These are phyloP conservation scores for Exophiala bonariae DNA, from an alignment of 2,329 filamentous ascomycete species.

Conservation along the genomic window DNA sequence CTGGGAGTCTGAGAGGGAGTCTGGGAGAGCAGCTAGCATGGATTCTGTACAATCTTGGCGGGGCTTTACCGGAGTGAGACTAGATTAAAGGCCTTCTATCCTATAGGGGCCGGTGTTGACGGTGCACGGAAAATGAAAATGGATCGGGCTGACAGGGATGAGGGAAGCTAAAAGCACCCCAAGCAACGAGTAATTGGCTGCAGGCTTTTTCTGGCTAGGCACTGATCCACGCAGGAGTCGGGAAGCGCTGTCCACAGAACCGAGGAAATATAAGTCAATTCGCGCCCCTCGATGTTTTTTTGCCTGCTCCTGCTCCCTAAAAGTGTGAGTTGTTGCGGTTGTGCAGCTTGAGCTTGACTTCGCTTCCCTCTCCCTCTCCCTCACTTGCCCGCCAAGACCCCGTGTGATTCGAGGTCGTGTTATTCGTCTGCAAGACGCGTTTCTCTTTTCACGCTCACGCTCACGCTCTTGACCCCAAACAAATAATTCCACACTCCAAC, in stretches of 20 bases:
- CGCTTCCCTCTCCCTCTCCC: neutral
- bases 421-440: slow-evolving; percentile 7
- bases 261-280: slow-evolving; percentile 4
- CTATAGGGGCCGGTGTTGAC: neutral
- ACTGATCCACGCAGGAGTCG: neutral
- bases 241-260: slow-evolving; percentile 1
- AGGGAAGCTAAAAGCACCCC: neutral
- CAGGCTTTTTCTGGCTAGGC: neutral
- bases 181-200: neutral
- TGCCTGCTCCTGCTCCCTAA: slow-evolving; percentile 2
- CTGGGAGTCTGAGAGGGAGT: too few relatives aligned
- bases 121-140: neutral
- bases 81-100: neutral
- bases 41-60: neutral
- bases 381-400: slow-evolving; percentile 12
- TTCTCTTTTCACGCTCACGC: slow-evolving; percentile 6
- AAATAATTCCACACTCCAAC: slow-evolving; percentile 1
- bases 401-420: slow-evolving; percentile 14
- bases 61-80: neutral
- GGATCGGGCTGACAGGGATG: neutral
- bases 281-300: slow-evolving; percentile 3
- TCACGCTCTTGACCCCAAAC: slow-evolving; percentile 1
- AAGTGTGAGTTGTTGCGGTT: slow-evolving; percentile 3
- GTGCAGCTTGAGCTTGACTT: neutral
- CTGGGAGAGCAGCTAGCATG: too few relatives aligned